These are phyloP conservation scores for Brassica juncea DNA, from an alignment of 345 rosid species.

Conservation along the genomic window DNA sequence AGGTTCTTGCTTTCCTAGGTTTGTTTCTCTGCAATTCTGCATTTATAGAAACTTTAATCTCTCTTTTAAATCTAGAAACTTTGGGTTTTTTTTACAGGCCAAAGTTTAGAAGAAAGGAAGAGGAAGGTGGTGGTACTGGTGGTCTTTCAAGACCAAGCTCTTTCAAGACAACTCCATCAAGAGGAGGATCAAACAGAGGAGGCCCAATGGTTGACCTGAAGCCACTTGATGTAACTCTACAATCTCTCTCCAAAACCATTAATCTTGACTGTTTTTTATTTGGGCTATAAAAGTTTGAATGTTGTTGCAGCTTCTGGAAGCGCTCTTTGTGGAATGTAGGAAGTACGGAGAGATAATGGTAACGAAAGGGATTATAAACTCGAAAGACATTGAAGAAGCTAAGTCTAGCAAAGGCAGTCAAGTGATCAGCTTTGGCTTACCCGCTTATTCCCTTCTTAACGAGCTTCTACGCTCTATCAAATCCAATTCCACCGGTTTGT, in stretches of 20 bases:
- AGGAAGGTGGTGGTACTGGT: constrained; percentile 39
- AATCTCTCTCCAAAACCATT: not conserved
- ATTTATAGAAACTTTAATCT: not conserved
- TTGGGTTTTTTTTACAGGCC: constrained; percentile 43
- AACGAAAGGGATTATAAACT: constrained; percentile 71
- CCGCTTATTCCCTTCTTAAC: constrained; percentile 80
- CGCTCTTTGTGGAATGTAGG: constrained; percentile 63
- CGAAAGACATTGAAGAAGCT: constrained; percentile 77
- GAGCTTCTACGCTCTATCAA: constrained; percentile 63
- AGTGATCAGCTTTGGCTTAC: constrained; percentile 82
- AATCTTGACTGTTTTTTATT: not conserved
- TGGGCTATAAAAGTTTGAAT: not conserved
- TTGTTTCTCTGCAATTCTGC: constrained; percentile 30
- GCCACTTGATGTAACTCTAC: constrained; percentile 68
- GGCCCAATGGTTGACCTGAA: constrained; percentile 62
- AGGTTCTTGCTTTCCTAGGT: constrained; percentile 89
- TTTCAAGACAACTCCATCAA: constrained; percentile 55
- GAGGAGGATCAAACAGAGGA: constrained; percentile 52
- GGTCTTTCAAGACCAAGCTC: constrained; percentile 53
- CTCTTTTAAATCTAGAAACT: not conserved
- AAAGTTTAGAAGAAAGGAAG: constrained; percentile 44
- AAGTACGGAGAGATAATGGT: constrained; percentile 62
- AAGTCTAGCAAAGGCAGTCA: constrained; percentile 60
- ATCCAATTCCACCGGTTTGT: constrained; percentile 61
- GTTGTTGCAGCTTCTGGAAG: constrained; percentile 59